Evolutionary conservation across 352 stramenopile genomes (phyloP).

Genomic region (Phytopythium sindhum): DNA sequence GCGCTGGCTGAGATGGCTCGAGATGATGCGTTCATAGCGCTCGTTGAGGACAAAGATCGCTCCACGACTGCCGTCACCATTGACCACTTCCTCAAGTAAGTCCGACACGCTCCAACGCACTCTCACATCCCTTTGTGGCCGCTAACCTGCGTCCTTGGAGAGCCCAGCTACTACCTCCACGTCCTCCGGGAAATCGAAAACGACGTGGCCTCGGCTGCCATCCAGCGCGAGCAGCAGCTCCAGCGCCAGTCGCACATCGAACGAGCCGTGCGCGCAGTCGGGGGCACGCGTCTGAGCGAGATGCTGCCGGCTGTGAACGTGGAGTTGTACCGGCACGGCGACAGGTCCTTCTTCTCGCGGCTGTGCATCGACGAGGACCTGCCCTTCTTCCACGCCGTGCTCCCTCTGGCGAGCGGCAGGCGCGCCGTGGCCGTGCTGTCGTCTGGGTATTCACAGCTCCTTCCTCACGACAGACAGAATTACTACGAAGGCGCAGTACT

Average conservation of each 20-base stretch:
- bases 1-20: constrained; percentile 32
- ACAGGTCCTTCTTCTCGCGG: not conserved
- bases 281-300: constrained; percentile 25
- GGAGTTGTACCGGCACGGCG: not conserved
- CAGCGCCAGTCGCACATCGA: constrained; percentile 37
- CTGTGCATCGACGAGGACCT: constrained; percentile 32
- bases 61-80: constrained; percentile 20
- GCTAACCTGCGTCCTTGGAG: not conserved
- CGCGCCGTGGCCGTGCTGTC: constrained; percentile 34
- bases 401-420: constrained; percentile 47
- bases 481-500: constrained; percentile 23
- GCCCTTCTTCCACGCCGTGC: constrained; percentile 50
- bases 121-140: not conserved
- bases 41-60: not conserved
- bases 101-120: not conserved
- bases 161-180: constrained; percentile 5
- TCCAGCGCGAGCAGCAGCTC: constrained; percentile 2
- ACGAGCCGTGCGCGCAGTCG: constrained; percentile 35
- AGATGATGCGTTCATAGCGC: not conserved
- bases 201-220: constrained; percentile 3
- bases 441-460: not conserved
- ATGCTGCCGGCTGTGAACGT: constrained; percentile 1
- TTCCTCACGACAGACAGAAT: constrained; percentile 11
- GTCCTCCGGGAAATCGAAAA: constrained; percentile 8
- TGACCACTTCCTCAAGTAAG: constrained; percentile 41